Conservation (phyloP, 768 basidiomycete species). For the Pleurotus pulmonarius region DNA sequence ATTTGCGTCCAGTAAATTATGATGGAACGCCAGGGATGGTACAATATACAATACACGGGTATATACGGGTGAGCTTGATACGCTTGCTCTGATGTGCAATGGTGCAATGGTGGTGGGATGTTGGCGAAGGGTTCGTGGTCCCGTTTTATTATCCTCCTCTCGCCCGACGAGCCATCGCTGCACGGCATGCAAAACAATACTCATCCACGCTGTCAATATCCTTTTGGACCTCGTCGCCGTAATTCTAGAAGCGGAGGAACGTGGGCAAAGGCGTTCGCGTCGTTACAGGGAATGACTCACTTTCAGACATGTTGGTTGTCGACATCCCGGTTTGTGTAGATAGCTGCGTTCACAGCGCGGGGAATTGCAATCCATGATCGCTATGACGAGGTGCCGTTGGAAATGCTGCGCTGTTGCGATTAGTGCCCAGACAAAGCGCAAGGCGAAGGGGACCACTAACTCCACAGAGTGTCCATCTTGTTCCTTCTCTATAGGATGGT, state of each 20-base stretch:
- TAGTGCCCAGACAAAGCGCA: neutral
- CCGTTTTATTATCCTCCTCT: conserved; percentile 10
- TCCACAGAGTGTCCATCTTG: conserved; percentile 68
- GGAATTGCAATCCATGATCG: conserved; percentile 74
- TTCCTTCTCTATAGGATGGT: conserved; percentile 57
- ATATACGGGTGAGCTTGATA: neutral
- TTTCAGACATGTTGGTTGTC: conserved; percentile 48
- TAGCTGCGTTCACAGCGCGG: conserved; percentile 59
- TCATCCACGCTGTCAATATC: conserved; percentile 71
- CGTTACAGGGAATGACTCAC: conserved; percentile 32
- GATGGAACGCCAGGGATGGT: too few relatives aligned
- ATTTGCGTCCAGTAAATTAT: neutral
- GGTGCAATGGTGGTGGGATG: neutral
- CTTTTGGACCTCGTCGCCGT: conserved; percentile 63
- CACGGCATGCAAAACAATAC: conserved; percentile 66
- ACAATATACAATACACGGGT: conserved; percentile 4
- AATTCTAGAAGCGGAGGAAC: conserved; percentile 45
- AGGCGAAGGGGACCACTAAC: conserved; percentile 33
- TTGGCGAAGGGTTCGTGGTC: neutral
- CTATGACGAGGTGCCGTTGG: conserved; percentile 69
- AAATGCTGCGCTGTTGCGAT: conserved; percentile 52
- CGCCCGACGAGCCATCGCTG: conserved; percentile 35
- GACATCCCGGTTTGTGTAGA: conserved; percentile 55
- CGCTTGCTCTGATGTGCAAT: neutral
- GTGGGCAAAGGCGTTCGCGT: neutral